A percentile compares a stretch with the other conserved stretches of the same genome.
Evolutionary conservation across 1,284 basidiomycete species (phyloP).

Genomic region (Puccinia coronata): DNA sequence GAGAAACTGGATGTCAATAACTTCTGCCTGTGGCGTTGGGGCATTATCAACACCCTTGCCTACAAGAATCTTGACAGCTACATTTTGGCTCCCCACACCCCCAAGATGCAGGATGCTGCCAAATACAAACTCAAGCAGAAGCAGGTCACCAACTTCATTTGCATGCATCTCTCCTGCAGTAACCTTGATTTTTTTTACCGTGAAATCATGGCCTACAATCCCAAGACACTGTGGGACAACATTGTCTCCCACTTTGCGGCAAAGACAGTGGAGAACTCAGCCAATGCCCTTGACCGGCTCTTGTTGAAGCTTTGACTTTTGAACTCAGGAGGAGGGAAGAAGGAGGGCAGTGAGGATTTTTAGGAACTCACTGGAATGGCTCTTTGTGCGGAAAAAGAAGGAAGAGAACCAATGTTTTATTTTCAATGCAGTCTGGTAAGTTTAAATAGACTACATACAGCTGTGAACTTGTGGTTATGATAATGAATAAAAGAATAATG

Average conservation of each 20-base stretch:
- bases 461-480: too few species aligned
- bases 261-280: conserved; percentile 5
- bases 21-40: neutral
- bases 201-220: neutral
- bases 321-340: too few species aligned
- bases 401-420: too few species aligned
- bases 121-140: neutral
- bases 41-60: neutral
- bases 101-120: neutral
- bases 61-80: conserved; percentile 12
- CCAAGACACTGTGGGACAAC: neutral
- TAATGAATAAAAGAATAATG: too few species aligned
- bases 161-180: neutral
- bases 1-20: neutral
- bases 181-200: neutral
- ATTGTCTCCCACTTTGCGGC: neutral
- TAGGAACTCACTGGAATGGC: too few species aligned
- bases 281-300: neutral
- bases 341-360: too few species aligned
- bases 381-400: too few species aligned
- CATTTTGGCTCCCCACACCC: neutral
- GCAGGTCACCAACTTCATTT: conserved; percentile 8
- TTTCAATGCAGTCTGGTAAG: too few species aligned
- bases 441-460: too few species aligned
- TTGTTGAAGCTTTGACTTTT: too few species aligned